These are phyloP conservation scores for Pseudogymnoascus sp. DNA, from an alignment of 2,329 filamentous ascomycete genomes.

Conservation along the genomic window DNA sequence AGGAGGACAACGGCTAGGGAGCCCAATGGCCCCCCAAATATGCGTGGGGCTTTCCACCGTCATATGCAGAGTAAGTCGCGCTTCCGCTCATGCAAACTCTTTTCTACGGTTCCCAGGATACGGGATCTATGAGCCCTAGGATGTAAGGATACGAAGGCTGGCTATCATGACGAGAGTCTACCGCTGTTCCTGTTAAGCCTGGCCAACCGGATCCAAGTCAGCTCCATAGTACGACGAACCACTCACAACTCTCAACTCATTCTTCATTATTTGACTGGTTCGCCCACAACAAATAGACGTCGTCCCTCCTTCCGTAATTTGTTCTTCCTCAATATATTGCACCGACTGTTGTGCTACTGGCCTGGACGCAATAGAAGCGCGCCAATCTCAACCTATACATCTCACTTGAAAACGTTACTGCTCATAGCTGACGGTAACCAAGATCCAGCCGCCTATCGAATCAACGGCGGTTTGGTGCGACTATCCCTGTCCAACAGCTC, in stretches of 20 bases:
- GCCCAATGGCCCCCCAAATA: neutral
- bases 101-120: neutral
- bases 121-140: neutral
- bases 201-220: neutral
- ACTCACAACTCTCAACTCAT: neutral
- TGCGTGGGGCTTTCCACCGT: slow-evolving; percentile 4
- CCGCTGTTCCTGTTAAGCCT: neutral
- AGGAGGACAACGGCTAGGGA: neutral
- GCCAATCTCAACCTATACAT: neutral
- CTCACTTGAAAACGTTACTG: neutral
- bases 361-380: slow-evolving; percentile 1
- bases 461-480: neutral
- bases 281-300: slow-evolving; percentile 7
- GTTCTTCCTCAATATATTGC: neutral
- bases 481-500: slow-evolving; percentile 5
- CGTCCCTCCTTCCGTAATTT: slow-evolving; percentile 4
- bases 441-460: neutral
- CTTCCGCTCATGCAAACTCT: neutral
- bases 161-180: slow-evolving; percentile 1
- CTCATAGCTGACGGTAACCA: slow-evolving; percentile 4
- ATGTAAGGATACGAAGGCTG: neutral
- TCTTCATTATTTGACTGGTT: neutral
- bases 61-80: neutral
- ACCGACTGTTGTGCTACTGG: slow-evolving; percentile 4
- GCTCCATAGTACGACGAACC: neutral